Evolutionary conservation across 305 asterid genomes (phyloP), one percentile per base, ranked within the genome.

Genomic region (Ajuga reptans): DNA sequence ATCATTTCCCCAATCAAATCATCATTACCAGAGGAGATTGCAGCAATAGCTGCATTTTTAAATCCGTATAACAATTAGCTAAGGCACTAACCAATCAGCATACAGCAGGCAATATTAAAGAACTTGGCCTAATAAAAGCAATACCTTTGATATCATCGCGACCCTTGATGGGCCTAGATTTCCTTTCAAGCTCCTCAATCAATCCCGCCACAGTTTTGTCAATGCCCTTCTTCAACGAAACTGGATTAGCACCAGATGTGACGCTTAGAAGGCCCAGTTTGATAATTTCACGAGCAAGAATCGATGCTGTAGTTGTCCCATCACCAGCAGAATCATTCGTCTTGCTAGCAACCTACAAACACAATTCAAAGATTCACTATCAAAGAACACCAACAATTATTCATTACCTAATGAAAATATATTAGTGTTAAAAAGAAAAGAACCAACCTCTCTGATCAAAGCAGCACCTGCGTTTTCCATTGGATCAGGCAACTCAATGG

Each of bases 381-480:
- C 34, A 51, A 31, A 64, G 45, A 74, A 69, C 36, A 55, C 21
- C 33, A 17, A 31, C 6, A 56, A 36, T 15, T 2, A n/a, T 27
- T 21, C 14, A 37, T 7, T 42, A 31, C 34, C 46, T 4, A 34
- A 29, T 36, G 24, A 33, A 71, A 5, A 36, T 34, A 31, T 7
- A n/a, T n/a, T n/a, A 11, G 45, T 34, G 39, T 8, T 54, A 39
- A 33, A 14, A 59, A 6, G 10, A 33, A n/a, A 15, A 64, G 60
- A 72, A 69, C 85, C 62, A 64, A 88, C 98, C 99, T 93, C 99
- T 77, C 97, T 87, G 76, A 93, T 93, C 69, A 93, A 78, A 50
- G 96, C 89, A 64, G 99, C 99, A 43, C 99, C 99, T 11, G 99
- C 99, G 71, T 93, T 93, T 73, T 93, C 99, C 99, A 89, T 93